These are phyloP conservation scores for Euptelea pleiosperma DNA, from an alignment of 164 flowering plant genomes.

Conservation along the genomic window DNA sequence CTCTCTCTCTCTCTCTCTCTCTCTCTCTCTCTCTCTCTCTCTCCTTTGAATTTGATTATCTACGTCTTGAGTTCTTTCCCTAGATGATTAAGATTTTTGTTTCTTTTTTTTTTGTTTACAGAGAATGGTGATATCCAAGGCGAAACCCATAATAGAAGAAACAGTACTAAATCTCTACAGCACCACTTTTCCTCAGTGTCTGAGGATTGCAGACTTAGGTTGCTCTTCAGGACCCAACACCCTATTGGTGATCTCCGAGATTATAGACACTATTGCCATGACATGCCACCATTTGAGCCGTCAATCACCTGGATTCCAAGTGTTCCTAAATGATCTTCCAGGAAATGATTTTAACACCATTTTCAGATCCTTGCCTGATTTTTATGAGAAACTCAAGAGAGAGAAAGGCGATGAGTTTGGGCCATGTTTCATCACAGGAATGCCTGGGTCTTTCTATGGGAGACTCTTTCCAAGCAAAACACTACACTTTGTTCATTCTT, in stretches of 20 bases:
- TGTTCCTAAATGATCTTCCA: conserved; percentile 56
- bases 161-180: no score
- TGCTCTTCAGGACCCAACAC: conserved; percentile 80
- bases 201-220: conserved; percentile 54
- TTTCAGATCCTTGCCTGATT: conserved; percentile 18
- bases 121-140: conserved; percentile 39
- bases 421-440: conserved; percentile 20
- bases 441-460: conserved; percentile 57
- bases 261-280: conserved; percentile 27
- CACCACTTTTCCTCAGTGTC: neutral
- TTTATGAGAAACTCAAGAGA: no score
- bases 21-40: neutral
- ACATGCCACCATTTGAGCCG: conserved; percentile 8
- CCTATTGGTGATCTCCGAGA: conserved; percentile 25
- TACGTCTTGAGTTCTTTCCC: no score
- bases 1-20: conserved; percentile 1
- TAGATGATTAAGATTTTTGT: no score
- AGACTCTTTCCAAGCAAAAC: no score
- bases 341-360: conserved; percentile 53
- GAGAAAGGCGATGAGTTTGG: no score
- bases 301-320: conserved; percentile 32
- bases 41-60: neutral
- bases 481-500: neutral
- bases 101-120: conserved; percentile 16
- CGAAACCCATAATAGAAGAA: conserved; percentile 10